Base-by-base conservation (phyloP, 257 asterid genomes). In the Nicotiana knightiana region DNA sequence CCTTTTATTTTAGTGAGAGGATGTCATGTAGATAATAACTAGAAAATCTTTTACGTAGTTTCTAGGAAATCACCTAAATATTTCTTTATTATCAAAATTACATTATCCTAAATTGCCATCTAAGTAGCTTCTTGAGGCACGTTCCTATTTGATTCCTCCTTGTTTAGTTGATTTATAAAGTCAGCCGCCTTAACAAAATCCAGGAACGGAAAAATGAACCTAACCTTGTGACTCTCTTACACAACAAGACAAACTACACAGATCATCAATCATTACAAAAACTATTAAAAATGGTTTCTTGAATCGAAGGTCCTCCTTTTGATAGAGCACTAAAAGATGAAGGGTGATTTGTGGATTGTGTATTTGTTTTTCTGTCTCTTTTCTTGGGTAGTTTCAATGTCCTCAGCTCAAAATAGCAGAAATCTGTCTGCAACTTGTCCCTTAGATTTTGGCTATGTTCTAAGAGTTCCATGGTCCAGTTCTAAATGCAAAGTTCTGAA, bases 391-490 rank as follows among this genome's bases (percentile, higher is more conserved):
- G 15, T 59, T 64, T 79, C 43, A 21, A 16, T 79, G 62, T 83
- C 93, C 61, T 39, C 85, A 82, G 62, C 85, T 79, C 66, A 81
- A 24, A 71, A 11, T 32, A 53, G 18, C 32, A 57, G 81, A 15
- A 84, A 82, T 68, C 30, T 85, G 35, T 46, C 92, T 68, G 28
- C 87, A 76, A 82, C 81, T 16, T 95, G 98, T 53, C 98, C 98
- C 5, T 17, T 93, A 90, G 89, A 91, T 87, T 90, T 92, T 6
- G 89, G 79, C 24, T 95, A 95, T 84, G 94, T 92, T 3, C 79
- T 62, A 35, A 87, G 66, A 77, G 84, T 88, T 62, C 96, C 97
- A 83, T 95, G 99, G 98, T 89, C 90, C 8, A 80, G 83, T 59
- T 87, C 94, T 9, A 89, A 88, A 30, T 93, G 99, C 86, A 85